These are phyloP conservation scores for Solanum peruvianum DNA, from an alignment of 257 asterid genomes.

Conservation along the genomic window DNA sequence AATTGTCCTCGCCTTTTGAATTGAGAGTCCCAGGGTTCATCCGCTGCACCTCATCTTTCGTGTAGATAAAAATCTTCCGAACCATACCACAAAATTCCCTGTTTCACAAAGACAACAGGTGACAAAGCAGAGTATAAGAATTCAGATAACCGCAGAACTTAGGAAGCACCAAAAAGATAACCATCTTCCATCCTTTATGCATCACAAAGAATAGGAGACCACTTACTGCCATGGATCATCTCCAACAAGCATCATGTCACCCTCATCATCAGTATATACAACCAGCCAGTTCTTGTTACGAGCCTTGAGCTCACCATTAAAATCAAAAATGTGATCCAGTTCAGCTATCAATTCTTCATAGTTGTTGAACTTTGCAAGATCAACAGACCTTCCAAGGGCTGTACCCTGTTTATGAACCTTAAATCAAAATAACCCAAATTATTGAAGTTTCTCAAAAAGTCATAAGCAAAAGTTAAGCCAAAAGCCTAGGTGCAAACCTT, in stretches of 20 bases:
- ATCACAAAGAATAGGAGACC: background rate
- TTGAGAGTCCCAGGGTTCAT: constrained; percentile 68
- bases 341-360: constrained; percentile 55
- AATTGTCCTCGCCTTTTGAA: constrained; percentile 58
- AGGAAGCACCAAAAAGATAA: background rate
- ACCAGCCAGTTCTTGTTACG: constrained; percentile 68
- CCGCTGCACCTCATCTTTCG: constrained; percentile 57
- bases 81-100: constrained; percentile 80
- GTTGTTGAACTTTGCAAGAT: constrained; percentile 53
- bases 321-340: constrained; percentile 68
- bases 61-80: constrained; percentile 53
- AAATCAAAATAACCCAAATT: background rate
- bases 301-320: constrained; percentile 54
- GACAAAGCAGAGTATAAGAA: background rate
- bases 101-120: constrained; percentile 4
- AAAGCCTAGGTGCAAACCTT: constrained; percentile 39
- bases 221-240: constrained; percentile 92
- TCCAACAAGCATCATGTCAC: constrained; percentile 84
- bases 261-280: constrained; percentile 74
- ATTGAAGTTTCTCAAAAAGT: background rate
- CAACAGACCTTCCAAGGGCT: constrained; percentile 80
- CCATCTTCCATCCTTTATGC: background rate
- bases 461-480: background rate
- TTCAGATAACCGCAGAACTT: background rate
- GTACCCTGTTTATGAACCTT: constrained; percentile 81